A percentile compares a stretch with the other conserved stretches of the same genome.
These are phyloP conservation scores for Nadsonia starkeyi-henricii DNA, from an alignment of 1,139 yeast species.

Conservation along the genomic window DNA sequence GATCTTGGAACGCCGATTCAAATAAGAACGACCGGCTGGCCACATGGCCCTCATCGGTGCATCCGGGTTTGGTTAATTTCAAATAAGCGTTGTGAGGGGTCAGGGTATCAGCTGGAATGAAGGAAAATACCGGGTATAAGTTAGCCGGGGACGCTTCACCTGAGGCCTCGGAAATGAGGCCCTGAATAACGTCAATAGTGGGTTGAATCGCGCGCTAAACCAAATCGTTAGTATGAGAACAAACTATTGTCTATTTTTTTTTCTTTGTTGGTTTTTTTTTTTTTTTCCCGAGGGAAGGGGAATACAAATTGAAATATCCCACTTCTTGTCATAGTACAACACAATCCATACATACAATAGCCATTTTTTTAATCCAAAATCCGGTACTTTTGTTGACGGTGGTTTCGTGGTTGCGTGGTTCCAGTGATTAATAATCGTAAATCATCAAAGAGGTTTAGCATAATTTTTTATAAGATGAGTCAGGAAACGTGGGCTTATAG, in stretches of 20 bases:
- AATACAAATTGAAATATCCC: too few relatives aligned
- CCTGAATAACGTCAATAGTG: neutral
- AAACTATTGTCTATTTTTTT: neutral
- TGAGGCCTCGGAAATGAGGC: constrained; percentile 3
- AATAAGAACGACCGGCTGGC: constrained; percentile 46
- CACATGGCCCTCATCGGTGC: constrained; percentile 34
- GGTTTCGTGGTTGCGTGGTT: too few relatives aligned
- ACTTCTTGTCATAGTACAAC: too few relatives aligned
- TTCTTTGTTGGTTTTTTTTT: too few relatives aligned
- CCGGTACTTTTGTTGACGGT: too few relatives aligned
- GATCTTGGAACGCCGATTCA: constrained; percentile 83
- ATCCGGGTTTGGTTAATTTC: constrained; percentile 46
- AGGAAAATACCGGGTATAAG: constrained; percentile 67
- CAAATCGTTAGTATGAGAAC: neutral
- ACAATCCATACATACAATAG: neutral
- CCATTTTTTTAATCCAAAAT: too few relatives aligned
- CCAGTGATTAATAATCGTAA: too few relatives aligned
- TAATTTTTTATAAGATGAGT: too few relatives aligned
- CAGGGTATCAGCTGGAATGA: constrained; percentile 59
- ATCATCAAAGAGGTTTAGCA: too few relatives aligned
- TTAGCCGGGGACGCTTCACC: constrained; percentile 22
- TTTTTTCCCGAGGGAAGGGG: too few relatives aligned
- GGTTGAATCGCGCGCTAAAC: neutral
- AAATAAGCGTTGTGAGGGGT: constrained; percentile 87
- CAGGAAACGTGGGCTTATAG: too few relatives aligned